phyloP scores from a whole-genome alignment of 1,284 basidiomycete species.

The Rhodotorula sp. region DNA sequence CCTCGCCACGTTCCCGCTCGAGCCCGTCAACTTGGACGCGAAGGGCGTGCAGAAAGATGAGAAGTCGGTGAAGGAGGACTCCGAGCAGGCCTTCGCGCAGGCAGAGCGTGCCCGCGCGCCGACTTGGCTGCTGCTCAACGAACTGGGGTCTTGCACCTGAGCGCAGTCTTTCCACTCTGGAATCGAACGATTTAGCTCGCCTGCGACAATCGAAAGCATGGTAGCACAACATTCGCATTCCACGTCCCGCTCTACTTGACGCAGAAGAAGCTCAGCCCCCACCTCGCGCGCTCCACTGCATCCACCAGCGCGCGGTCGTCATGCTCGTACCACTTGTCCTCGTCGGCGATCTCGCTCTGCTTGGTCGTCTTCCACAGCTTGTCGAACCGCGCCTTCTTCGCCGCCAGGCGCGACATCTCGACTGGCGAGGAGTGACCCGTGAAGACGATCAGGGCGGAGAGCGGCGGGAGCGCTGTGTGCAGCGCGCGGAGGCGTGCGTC shows the following conservation, averaged over 20 bases:
- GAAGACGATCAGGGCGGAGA: constrained; percentile 78
- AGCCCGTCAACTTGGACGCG: too few relatives aligned
- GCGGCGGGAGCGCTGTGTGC: constrained; percentile 68
- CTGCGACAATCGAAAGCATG: too few relatives aligned
- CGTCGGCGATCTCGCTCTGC: constrained; percentile 49
- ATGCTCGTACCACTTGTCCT: constrained; percentile 67
- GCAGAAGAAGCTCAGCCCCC: constrained; percentile 78
- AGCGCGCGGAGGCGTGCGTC: constrained; percentile 65
- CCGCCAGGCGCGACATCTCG: constrained; percentile 68
- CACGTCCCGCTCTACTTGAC: constrained; percentile 57
- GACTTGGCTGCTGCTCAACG: too few relatives aligned
- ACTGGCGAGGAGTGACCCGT: constrained; percentile 85
- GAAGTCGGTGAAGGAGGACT: too few relatives aligned
- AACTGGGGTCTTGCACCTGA: too few relatives aligned
- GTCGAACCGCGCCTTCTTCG: constrained; percentile 72
- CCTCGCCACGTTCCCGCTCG: too few relatives aligned
- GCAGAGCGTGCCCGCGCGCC: too few relatives aligned
- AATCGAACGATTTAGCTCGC: background rate
- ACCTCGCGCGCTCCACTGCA: constrained; percentile 71
- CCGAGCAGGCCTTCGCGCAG: too few relatives aligned
- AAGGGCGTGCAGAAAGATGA: too few relatives aligned
- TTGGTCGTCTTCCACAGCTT: constrained; percentile 60
- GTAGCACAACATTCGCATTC: background rate
- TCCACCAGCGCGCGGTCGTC: constrained; percentile 77
- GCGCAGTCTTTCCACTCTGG: background rate